Evolutionary conservation across 2,329 filamentous ascomycete genomes (phyloP).

Genomic region (Aureobasidium vineae): DNA sequence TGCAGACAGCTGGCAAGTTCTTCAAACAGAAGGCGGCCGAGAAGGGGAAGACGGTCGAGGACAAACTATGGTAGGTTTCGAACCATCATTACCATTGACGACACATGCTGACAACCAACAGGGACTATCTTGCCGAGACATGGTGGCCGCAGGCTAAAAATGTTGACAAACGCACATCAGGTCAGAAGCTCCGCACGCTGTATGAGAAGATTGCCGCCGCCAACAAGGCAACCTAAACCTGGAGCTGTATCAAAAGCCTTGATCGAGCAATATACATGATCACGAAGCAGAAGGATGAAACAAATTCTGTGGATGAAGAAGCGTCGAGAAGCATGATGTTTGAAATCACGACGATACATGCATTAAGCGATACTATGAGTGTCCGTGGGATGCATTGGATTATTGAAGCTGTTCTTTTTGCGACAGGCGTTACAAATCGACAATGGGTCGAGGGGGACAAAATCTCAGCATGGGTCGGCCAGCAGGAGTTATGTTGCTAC

Average conservation of each 20-base stretch:
- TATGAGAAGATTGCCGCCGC: constrained; percentile 38
- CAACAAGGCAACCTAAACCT: constrained; percentile 3
- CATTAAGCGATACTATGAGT: constrained; percentile 12
- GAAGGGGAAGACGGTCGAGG: constrained; percentile 32
- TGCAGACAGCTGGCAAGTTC: constrained; percentile 63
- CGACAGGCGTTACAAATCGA: constrained; percentile 21
- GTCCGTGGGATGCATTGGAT: constrained; percentile 20
- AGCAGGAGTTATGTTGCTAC: constrained; percentile 25
- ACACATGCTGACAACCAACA: constrained; percentile 25
- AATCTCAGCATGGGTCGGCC: constrained; percentile 23
- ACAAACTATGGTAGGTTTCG: constrained; percentile 36
- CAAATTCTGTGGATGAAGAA: constrained; percentile 3
- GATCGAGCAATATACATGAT: not conserved
- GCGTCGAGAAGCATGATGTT: constrained; percentile 13
- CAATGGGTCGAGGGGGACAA: constrained; percentile 12
- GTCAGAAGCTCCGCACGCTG: constrained; percentile 40
- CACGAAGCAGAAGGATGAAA: constrained; percentile 12
- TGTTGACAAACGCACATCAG: constrained; percentile 36
- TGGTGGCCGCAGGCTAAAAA: constrained; percentile 42
- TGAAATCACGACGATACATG: constrained; percentile 1
- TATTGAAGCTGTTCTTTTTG: constrained; percentile 23
- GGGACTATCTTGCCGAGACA: constrained; percentile 37
- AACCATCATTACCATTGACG: not conserved
- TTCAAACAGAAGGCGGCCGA: constrained; percentile 50
- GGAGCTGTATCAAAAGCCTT: not conserved